Percentiles rank a stretch among this genome's conserved stretches.
phyloP scores from a whole-genome alignment of 352 stramenopile species.

The Globisporangium nagaii region DNA sequence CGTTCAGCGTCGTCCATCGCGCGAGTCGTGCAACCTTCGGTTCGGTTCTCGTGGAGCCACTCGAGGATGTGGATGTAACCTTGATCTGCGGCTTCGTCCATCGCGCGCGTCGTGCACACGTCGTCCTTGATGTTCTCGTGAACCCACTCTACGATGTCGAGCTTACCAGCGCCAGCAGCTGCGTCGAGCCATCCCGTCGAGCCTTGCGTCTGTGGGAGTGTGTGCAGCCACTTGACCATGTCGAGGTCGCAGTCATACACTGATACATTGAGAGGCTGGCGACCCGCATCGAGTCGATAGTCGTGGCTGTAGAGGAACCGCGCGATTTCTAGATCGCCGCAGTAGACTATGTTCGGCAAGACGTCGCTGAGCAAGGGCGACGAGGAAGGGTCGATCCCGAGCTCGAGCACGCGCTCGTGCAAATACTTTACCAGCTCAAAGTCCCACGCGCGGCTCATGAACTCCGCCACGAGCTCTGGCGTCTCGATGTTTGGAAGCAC shows the following conservation, averaged over 20 bases:
- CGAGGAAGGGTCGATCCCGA: too few species aligned
- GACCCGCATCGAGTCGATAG: background rate
- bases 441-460: too few species aligned
- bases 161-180: background rate
- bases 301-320: background rate
- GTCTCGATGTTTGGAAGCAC: too few species aligned
- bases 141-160: background rate
- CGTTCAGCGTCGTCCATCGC: background rate
- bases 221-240: background rate
- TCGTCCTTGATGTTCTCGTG: background rate
- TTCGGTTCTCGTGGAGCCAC: background rate
- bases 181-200: background rate
- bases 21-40: background rate
- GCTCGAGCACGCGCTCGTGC: too few species aligned
- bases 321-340: too few species aligned
- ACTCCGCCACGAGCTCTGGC: too few species aligned
- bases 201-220: background rate
- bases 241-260: background rate
- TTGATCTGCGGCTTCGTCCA: background rate
- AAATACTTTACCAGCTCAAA: too few species aligned
- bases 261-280: background rate
- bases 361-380: too few species aligned
- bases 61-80: background rate
- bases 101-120: background rate
- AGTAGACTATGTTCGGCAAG: too few species aligned